Percentiles rank a stretch among this genome's conserved stretches.
phyloP scores from a whole-genome alignment of 2,329 filamentous ascomycete species.

The Fusarium phyllophilum region DNA sequence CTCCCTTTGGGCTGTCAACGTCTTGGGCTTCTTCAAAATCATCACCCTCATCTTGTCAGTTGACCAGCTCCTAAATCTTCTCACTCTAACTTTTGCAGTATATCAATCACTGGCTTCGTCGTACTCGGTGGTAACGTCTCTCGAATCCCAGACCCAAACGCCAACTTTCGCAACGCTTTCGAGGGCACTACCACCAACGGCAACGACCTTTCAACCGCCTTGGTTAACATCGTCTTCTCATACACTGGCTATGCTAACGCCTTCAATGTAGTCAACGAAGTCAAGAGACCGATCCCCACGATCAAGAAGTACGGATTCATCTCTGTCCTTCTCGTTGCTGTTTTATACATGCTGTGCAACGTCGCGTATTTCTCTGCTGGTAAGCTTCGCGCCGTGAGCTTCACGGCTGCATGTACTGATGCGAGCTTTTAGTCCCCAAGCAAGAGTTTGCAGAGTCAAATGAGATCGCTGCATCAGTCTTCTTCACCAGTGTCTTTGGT shows the following conservation, averaged over 20 bases:
- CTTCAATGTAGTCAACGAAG: slow-evolving; percentile 71
- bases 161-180: slow-evolving; percentile 52
- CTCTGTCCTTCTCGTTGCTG: slow-evolving; percentile 61
- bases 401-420: slow-evolving; percentile 19
- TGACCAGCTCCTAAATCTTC: slow-evolving; percentile 50
- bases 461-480: slow-evolving; percentile 65
- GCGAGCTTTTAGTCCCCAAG: slow-evolving; percentile 58
- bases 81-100: slow-evolving; percentile 23
- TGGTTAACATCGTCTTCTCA: slow-evolving; percentile 69
- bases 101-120: slow-evolving; percentile 69
- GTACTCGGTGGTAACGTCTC: slow-evolving; percentile 59
- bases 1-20: slow-evolving; percentile 65
- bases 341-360: slow-evolving; percentile 68
- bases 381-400: background rate
- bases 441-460: slow-evolving; percentile 61
- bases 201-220: slow-evolving; percentile 55
- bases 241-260: slow-evolving; percentile 68
- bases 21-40: slow-evolving; percentile 68
- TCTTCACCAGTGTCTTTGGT: slow-evolving; percentile 70
- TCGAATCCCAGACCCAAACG: slow-evolving; percentile 44
- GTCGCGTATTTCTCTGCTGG: slow-evolving; percentile 68
- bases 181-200: slow-evolving; percentile 49
- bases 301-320: slow-evolving; percentile 61
- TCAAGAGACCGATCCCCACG: slow-evolving; percentile 67
- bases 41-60: slow-evolving; percentile 66